Base-by-base conservation (phyloP, 805 yeast species). In the Pichia manshurica region DNA sequence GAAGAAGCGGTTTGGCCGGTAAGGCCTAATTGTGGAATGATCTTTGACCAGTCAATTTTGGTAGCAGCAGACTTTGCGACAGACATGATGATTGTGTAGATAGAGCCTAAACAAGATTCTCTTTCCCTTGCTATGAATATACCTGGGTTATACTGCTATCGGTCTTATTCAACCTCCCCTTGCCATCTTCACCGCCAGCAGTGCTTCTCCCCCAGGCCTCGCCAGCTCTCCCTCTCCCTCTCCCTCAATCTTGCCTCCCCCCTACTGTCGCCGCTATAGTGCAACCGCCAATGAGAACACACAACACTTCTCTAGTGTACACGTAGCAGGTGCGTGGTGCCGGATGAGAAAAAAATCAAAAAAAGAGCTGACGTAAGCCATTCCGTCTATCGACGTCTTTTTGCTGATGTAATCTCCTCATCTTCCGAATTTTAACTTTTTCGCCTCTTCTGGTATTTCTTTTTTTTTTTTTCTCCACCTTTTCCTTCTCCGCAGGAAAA, bases 21-120 rank as follows among this genome's bases (percentile, higher is more conserved):
- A 65, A 93, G 78, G 51, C 96, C 96, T 65, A 93, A 78, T 58
- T 89, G 81, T 58, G 90, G 73, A 67, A 87, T 79, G 66, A 93
- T 82, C 73, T 84, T 84, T 64, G 93, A 82, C 97, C 98, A 93
- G 79, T 93, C 95, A 70, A 91, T 75, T 75, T 89, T 91, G 64
- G 85, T 74, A 62, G 56, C 53, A 42, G 58, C 58, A 25, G 56
- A 50, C 49, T 51, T 51, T 29, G 58, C 56, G 43, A 55, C 56
- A 37, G 58, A 54, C 56, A 53, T 53, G 28, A 12, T 43, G 32
- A 23, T 25, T 31, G 25, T 44, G 36, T 37, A 9, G 34, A 22
- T 16, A 17, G 13, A 15, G 15, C 33, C 19, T 9, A 25, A 40
- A 25, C 6, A 15, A 17, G 3, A n/a, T n/a, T n/a, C n/a, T n/a